Percentiles rank a stretch among this genome's conserved stretches.
phyloP scores from a whole-genome alignment of 768 basidiomycete species.

The Xanthoconium purpureum region DNA sequence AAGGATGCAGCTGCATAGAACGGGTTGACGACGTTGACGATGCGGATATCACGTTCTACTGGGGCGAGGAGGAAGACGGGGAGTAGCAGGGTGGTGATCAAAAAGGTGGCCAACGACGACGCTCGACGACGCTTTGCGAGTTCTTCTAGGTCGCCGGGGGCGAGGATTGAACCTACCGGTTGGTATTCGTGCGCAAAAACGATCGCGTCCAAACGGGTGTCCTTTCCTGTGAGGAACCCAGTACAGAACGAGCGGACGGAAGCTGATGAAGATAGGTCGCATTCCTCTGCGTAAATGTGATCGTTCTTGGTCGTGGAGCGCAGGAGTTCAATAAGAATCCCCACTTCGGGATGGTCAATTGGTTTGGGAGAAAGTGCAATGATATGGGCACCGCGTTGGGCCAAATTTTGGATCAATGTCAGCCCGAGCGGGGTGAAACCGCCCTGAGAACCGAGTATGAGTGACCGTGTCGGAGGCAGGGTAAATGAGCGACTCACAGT shows the following conservation, averaged over 20 bases:
- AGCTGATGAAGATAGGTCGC: slow-evolving; percentile 62
- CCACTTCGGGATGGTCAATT: slow-evolving; percentile 44
- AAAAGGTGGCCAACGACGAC: slow-evolving; percentile 66
- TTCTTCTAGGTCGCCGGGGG: slow-evolving; percentile 24
- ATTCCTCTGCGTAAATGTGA: slow-evolving; percentile 75
- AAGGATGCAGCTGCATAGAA: slow-evolving; percentile 81
- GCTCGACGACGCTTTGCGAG: slow-evolving; percentile 43
- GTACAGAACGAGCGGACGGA: slow-evolving; percentile 70
- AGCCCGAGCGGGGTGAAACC: slow-evolving; percentile 73
- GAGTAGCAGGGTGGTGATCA: slow-evolving; percentile 74
- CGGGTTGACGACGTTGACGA: slow-evolving; percentile 82
- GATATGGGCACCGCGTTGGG: slow-evolving; percentile 73
- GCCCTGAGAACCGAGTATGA: slow-evolving; percentile 44
- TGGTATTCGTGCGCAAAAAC: slow-evolving; percentile 77
- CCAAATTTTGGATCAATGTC: slow-evolving; percentile 62
- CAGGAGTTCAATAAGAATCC: slow-evolving; percentile 63
- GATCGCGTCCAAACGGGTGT: slow-evolving; percentile 73
- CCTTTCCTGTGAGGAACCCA: slow-evolving; percentile 60
- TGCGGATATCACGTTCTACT: slow-evolving; percentile 85
- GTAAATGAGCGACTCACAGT: slow-evolving; percentile 47
- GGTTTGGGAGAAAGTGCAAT: slow-evolving; percentile 68
- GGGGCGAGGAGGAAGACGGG: slow-evolving; percentile 80
- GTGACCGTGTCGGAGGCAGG: background rate
- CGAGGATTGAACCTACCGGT: slow-evolving; percentile 53
- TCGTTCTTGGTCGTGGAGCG: slow-evolving; percentile 71